phyloP scores from a whole-genome alignment of 441 rosid genomes.

The Jatropha podagrica region DNA sequence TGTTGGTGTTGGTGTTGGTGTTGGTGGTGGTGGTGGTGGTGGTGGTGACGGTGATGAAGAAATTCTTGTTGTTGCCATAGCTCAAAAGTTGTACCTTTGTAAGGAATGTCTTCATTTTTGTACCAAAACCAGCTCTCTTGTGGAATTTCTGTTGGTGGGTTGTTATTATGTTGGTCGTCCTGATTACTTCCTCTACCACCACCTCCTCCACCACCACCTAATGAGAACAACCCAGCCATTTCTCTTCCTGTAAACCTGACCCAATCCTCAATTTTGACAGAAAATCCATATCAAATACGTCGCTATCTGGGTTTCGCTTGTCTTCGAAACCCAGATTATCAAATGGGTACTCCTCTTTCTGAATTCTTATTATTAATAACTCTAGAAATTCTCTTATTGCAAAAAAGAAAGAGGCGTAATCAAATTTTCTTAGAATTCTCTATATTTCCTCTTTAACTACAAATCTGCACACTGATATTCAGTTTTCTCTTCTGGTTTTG shows the following conservation, averaged over 20 bases:
- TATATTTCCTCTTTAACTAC: not conserved
- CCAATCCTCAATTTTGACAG: conserved; percentile 31
- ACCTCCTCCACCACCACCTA: conserved; percentile 48
- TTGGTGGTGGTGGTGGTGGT: conserved; percentile 37
- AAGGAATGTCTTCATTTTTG: conserved; percentile 49
- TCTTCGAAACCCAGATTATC: conserved; percentile 20
- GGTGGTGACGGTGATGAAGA: conserved; percentile 42
- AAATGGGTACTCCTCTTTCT: not conserved
- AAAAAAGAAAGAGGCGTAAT: too few species aligned
- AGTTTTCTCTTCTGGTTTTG: not conserved
- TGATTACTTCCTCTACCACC: conserved; percentile 31
- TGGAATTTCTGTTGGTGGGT: conserved; percentile 40
- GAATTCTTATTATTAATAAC: too few species aligned
- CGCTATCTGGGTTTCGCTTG: conserved; percentile 7
- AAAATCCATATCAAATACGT: conserved; percentile 46
- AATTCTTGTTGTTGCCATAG: conserved; percentile 67
- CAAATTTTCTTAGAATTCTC: not conserved
- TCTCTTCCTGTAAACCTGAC: conserved; percentile 30
- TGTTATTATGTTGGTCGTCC: conserved; percentile 31
- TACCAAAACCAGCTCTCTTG: conserved; percentile 69
- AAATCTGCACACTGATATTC: not conserved
- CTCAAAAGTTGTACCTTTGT: conserved; percentile 45
- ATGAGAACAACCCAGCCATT: conserved; percentile 75
- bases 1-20: conserved; percentile 43
- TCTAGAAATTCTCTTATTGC: not conserved